Evolutionary conservation across 345 rosid species (phyloP), one percentile per base, ranked within the genome.

Genomic region (Aquilaria malaccensis): DNA sequence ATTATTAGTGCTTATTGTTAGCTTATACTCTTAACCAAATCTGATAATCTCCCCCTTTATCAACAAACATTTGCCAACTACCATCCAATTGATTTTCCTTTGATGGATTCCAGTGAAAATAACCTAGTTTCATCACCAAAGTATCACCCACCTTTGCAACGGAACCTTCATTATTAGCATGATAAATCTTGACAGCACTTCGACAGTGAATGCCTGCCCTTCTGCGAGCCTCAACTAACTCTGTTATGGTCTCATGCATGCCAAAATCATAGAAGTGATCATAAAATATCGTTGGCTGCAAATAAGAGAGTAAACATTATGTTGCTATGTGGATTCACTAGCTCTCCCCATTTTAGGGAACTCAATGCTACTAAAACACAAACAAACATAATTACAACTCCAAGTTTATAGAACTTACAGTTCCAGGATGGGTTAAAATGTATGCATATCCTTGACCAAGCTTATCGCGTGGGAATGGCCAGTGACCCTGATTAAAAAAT

Each of bases 381-480:
- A 22, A 37, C 7, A 9, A 37, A 37, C 7, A 37, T 37, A 0
- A 37, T 0, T 5, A 57, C 45, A 33, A 22, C 46, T 33, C 22
- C 13, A 22, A 22, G 53, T 31, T 54, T 53, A 56, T 11, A 45
- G 49, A 69, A 64, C 73, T 72, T 52, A 79, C 82, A 32, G 81
- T 80, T 61, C 81, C 81, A 9, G 84, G 81, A 77, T 80, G 84
- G 30, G 84, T 76, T 67, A 80, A 45, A 52, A 80, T 80, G 71
- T 80, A 77, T 13, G 77, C 81, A 59, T 80, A 76, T 65, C 84
- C 84, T 12, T 76, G 79, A 29, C 61, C 56, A 55, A 76, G 75
- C 70, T 80, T 80, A 32, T 74, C 84, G 13, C 79, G 68, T 30
- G 81, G 84, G 58, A 80, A 80, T 31, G 81, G 80, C 84, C 84